Conservation (phyloP, 2,329 filamentous ascomycete genomes). For the Epichloe aotearoae region DNA sequence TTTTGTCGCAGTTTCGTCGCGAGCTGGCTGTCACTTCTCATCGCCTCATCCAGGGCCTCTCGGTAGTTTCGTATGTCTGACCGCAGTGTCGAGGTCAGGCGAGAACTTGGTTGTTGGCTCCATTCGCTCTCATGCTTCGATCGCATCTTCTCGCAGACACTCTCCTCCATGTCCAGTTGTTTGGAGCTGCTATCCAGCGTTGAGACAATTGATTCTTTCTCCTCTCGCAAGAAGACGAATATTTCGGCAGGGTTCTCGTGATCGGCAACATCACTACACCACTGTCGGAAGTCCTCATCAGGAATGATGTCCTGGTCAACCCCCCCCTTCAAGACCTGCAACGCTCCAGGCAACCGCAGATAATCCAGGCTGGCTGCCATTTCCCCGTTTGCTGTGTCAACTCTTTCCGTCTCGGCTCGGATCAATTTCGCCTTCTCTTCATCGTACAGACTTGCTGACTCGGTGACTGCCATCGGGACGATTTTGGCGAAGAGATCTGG, state of each 20-base stretch:
- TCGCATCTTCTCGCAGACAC: constrained; percentile 97
- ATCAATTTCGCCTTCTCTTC: constrained; percentile 97
- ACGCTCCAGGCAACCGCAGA: constrained; percentile 71
- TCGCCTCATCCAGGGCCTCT: constrained; percentile 80
- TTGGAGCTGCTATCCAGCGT: constrained; percentile 71
- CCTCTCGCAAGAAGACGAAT: constrained; percentile 64
- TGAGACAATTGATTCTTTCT: constrained; percentile 61
- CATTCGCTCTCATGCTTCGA: constrained; percentile 93
- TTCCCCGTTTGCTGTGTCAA: constrained; percentile 85
- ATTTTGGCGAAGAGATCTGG: constrained; percentile 96
- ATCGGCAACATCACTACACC: constrained; percentile 85
- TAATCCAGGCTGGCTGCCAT: constrained; percentile 95
- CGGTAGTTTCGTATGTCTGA: constrained; percentile 80
- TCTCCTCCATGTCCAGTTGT: constrained; percentile 92
- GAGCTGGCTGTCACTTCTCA: constrained; percentile 72
- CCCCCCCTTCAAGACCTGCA: constrained; percentile 86
- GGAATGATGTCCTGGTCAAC: constrained; percentile 81
- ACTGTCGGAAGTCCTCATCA: constrained; percentile 82
- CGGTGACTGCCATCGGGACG: constrained; percentile 87
- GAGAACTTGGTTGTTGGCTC: constrained; percentile 91
- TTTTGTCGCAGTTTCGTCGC: constrained; percentile 75
- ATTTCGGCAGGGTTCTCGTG: constrained; percentile 68
- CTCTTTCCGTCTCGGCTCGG: constrained; percentile 82
- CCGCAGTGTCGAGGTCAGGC: constrained; percentile 75
- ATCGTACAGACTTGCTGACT: constrained; percentile 92